Percentiles rank a stretch among this genome's conserved stretches.
Conservation (phyloP, 768 basidiomycete species). For the Neoboletus brunneissimus region DNA sequence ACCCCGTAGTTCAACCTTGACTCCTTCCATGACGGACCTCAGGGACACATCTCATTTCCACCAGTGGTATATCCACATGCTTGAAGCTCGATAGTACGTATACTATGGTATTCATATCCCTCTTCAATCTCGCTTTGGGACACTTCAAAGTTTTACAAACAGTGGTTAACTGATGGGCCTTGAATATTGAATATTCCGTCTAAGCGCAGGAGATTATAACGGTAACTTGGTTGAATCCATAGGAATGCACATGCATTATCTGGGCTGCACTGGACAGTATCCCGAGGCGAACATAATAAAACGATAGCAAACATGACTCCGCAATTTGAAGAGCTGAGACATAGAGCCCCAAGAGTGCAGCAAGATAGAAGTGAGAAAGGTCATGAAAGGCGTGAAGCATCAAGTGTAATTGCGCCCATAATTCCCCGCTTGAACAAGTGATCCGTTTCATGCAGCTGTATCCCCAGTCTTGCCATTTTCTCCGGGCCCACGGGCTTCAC, state of each 20-base stretch:
- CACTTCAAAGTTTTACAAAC: neutral
- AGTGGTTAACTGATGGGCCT: neutral
- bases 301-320: slow-evolving; percentile 25
- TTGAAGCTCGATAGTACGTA: too few species aligned
- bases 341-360: slow-evolving; percentile 9
- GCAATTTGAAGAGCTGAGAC: slow-evolving; percentile 15
- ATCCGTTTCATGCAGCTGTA: slow-evolving; percentile 21
- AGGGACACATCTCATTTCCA: neutral
- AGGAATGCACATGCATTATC: slow-evolving; percentile 21
- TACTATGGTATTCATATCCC: neutral
- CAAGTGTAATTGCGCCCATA: slow-evolving; percentile 14
- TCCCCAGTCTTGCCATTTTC: slow-evolving; percentile 30
- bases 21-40: neutral
- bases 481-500: slow-evolving; percentile 28
- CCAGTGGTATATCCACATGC: neutral
- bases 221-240: slow-evolving; percentile 8
- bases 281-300: slow-evolving; percentile 21
- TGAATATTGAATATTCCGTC: neutral
- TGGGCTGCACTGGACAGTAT: slow-evolving; percentile 11
- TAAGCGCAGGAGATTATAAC: neutral
- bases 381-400: slow-evolving; percentile 21
- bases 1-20: neutral
- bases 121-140: neutral
- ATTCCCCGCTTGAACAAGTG: slow-evolving; percentile 16
- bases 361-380: slow-evolving; percentile 8